These are phyloP conservation scores for Aspergillus saccharolyticus DNA, from an alignment of 495 filamentous ascomycete species.

Conservation along the genomic window DNA sequence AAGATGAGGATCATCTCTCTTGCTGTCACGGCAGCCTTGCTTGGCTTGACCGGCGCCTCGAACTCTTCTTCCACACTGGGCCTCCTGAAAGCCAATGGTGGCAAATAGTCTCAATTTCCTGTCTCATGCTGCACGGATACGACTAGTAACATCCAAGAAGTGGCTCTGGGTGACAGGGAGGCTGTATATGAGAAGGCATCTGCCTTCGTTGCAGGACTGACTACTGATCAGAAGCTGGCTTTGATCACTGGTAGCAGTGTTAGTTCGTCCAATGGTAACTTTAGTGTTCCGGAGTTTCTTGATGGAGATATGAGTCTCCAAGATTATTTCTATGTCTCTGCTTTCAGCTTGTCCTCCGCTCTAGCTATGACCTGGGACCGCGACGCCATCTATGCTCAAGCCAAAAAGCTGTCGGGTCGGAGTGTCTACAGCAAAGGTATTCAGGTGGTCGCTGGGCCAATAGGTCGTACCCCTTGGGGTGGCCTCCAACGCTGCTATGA, in stretches of 20 bases:
- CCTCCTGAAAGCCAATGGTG: conserved; percentile 25
- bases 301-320: conserved; percentile 57
- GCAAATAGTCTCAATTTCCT: not conserved
- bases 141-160: conserved; percentile 13
- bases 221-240: conserved; percentile 78
- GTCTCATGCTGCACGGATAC: not conserved
- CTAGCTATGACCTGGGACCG: conserved; percentile 54
- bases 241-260: conserved; percentile 66
- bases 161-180: conserved; percentile 51
- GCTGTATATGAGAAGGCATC: conserved; percentile 70
- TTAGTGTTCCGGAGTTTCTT: conserved; percentile 14
- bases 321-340: conserved; percentile 54
- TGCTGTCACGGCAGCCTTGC: not conserved
- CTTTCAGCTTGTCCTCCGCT: conserved; percentile 57
- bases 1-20: not conserved
- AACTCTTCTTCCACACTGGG: conserved; percentile 38
- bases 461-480: conserved; percentile 65
- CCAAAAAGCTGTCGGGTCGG: conserved; percentile 43
- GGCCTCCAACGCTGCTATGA: conserved; percentile 53
- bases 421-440: conserved; percentile 48
- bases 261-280: conserved; percentile 36
- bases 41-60: not conserved
- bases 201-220: conserved; percentile 70
- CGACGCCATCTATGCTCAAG: conserved; percentile 52
- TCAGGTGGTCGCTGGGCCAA: conserved; percentile 52